Conservation (phyloP, 2,329 filamentous ascomycete genomes). For the Colletotrichum sp. region DNA sequence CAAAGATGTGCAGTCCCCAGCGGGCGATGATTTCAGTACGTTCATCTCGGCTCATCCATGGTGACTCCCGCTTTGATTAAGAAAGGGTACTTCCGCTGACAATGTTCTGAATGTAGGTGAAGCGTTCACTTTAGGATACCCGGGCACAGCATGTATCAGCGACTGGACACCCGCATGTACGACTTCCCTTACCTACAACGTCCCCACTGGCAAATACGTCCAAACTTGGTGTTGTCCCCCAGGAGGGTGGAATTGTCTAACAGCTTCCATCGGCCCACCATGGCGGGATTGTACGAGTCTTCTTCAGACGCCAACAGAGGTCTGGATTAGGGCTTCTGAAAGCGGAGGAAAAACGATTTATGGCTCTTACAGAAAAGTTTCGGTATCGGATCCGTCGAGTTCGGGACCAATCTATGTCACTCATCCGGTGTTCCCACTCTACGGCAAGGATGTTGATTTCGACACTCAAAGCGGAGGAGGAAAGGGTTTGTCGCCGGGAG, state of each 20-base stretch:
- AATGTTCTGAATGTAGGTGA: neutral
- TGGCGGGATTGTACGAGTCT: neutral
- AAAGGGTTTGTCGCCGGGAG: neutral
- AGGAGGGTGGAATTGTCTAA: neutral
- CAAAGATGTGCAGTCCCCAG: neutral
- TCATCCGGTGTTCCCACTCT: neutral
- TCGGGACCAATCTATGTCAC: neutral
- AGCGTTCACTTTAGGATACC: neutral
- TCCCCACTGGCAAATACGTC: neutral
- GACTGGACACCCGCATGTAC: conserved; percentile 4
- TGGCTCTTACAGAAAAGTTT: neutral
- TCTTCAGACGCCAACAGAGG: neutral
- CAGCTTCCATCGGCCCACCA: neutral
- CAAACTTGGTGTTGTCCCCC: conserved; percentile 6
- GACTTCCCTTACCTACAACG: neutral
- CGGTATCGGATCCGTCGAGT: neutral
- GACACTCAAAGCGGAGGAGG: neutral
- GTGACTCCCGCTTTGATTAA: neutral
- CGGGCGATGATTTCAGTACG: neutral
- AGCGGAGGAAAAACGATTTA: neutral
- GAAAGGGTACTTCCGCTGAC: neutral
- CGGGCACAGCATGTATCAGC: conserved; percentile 10
- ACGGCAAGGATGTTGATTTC: neutral
- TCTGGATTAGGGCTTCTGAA: neutral
- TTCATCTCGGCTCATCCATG: neutral